Evolutionary conservation across 192 early-diverging fungal genomes (phyloP).

Genomic region (Lobosporangium transversale): DNA sequence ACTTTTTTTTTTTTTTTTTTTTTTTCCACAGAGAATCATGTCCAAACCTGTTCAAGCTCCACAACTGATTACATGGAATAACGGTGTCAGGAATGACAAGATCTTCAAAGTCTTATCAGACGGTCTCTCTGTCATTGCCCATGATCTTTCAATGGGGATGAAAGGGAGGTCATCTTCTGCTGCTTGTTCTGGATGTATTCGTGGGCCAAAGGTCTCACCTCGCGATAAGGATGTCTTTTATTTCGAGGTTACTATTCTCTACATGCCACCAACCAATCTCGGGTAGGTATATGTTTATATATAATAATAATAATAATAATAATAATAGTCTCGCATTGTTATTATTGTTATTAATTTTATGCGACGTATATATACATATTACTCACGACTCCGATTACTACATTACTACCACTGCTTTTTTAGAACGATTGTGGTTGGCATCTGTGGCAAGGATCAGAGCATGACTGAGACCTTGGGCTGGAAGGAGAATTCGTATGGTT

Average conservation of each 20-base stretch:
- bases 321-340: too few relatives aligned
- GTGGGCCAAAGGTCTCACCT: constrained; percentile 45
- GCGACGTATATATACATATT: background rate
- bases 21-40: constrained; percentile 29
- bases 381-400: too few relatives aligned
- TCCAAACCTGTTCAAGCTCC: constrained; percentile 9
- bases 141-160: constrained; percentile 1
- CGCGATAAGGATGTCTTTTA: constrained; percentile 52
- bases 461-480: constrained; percentile 33
- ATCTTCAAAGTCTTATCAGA: constrained; percentile 30
- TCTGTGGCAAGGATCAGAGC: constrained; percentile 41
- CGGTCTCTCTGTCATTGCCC: constrained; percentile 42
- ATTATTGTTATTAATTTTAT: too few relatives aligned
- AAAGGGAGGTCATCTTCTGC: background rate
- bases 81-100: constrained; percentile 27
- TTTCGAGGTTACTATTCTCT: constrained; percentile 44
- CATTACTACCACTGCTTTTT: background rate
- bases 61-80: constrained; percentile 27
- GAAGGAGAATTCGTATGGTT: constrained; percentile 38
- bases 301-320: too few relatives aligned
- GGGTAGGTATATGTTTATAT: constrained; percentile 31
- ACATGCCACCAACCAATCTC: constrained; percentile 28
- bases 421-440: constrained; percentile 31
- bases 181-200: constrained; percentile 26
- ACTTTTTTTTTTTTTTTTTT: too few relatives aligned